These are phyloP conservation scores for Handroanthus guayacan DNA, from an alignment of 257 asterid genomes.

Conservation along the genomic window DNA sequence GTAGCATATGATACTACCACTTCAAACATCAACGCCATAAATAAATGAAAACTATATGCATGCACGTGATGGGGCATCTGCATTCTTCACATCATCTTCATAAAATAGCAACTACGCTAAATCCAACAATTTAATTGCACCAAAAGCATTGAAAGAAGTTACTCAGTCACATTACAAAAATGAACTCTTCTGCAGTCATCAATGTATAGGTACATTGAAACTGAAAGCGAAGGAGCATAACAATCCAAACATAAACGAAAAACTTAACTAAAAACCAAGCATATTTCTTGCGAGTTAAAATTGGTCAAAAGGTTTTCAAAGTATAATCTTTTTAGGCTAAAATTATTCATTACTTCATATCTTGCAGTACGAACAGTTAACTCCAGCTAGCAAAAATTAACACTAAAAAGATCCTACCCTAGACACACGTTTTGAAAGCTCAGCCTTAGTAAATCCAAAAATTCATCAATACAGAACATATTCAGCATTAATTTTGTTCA, in stretches of 20 bases:
- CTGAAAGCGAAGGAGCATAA: slow-evolving; percentile 2
- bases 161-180: not conserved
- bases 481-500: not conserved
- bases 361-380: slow-evolving; percentile 9
- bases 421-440: not conserved
- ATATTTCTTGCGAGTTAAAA: not conserved
- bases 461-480: not conserved
- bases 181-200: not conserved
- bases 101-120: slow-evolving; percentile 5
- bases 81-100: not conserved
- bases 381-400: slow-evolving; percentile 17
- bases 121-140: not conserved
- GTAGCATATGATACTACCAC: slow-evolving; percentile 9
- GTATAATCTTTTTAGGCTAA: not conserved
- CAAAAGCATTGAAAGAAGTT: not conserved
- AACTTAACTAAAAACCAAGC: slow-evolving; percentile 8
- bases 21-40: not conserved
- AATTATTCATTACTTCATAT: not conserved
- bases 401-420: not conserved
- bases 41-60: not conserved
- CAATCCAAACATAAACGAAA: not conserved
- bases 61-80: not conserved
- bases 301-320: not conserved
- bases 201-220: not conserved
- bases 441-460: not conserved